Evolutionary conservation across 805 yeast genomes (phyloP).

Genomic region (Yamadazyma akitaensis): DNA sequence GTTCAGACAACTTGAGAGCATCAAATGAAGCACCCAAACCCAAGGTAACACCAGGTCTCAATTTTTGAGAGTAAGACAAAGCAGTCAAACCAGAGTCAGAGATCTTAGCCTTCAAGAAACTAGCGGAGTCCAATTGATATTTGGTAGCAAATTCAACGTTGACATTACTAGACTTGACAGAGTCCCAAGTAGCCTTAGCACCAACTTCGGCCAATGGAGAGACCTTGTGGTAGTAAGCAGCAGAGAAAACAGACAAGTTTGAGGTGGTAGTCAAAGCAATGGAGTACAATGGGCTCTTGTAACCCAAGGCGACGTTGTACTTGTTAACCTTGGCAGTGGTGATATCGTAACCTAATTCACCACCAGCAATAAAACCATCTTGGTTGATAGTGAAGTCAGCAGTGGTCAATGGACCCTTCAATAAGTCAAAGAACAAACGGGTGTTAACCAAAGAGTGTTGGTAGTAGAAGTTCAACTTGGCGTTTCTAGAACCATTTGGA

Average conservation of each 20-base stretch:
- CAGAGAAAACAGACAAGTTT: conserved; percentile 85
- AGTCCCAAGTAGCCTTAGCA: conserved; percentile 95
- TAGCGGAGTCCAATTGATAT: conserved; percentile 81
- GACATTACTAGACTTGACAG: conserved; percentile 76
- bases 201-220: conserved; percentile 92
- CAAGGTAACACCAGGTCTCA: conserved; percentile 93
- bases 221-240: conserved; percentile 96
- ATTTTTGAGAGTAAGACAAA: conserved; percentile 87
- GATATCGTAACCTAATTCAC: conserved; percentile 95
- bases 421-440: conserved; percentile 89
- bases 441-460: conserved; percentile 91
- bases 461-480: conserved; percentile 87
- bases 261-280: conserved; percentile 80
- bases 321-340: conserved; percentile 88
- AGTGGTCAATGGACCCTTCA: conserved; percentile 92
- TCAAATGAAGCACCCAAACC: conserved; percentile 98
- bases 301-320: conserved; percentile 92
- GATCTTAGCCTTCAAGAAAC: conserved; percentile 94
- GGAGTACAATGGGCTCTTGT: conserved; percentile 83
- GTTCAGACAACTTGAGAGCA: conserved; percentile 91
- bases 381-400: conserved; percentile 95
- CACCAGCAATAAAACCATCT: conserved; percentile 96
- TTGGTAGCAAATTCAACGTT: conserved; percentile 95
- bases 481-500: conserved; percentile 82
- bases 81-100: conserved; percentile 95